A percentile compares a stretch with the other conserved stretches of the same genome.
Evolutionary conservation across 345 rosid genomes (phyloP).

Genomic region (Salix brachista): DNA sequence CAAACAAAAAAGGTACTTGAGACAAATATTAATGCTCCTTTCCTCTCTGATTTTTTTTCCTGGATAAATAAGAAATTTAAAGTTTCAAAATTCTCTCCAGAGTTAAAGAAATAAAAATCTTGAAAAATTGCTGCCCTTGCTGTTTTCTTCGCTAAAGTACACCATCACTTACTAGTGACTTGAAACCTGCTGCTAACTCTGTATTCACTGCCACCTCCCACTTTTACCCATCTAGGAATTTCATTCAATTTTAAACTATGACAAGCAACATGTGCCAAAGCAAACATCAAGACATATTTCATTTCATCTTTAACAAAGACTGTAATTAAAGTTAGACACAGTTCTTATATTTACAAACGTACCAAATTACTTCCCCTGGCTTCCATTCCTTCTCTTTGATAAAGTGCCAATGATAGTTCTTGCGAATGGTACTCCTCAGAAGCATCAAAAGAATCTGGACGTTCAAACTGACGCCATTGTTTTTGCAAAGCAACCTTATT

Average conservation of each 20-base stretch:
- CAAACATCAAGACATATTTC: constrained; percentile 2
- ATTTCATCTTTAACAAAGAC: constrained; percentile 9
- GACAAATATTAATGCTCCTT: background rate
- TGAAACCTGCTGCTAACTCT: background rate
- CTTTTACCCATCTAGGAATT: background rate
- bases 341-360: constrained; percentile 38
- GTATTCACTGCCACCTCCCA: background rate
- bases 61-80: background rate
- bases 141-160: background rate
- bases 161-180: background rate
- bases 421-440: constrained; percentile 87
- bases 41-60: background rate
- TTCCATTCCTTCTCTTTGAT: constrained; percentile 61
- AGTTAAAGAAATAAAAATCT: background rate
- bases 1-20: no score
- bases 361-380: constrained; percentile 64
- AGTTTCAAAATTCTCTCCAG: background rate
- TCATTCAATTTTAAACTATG: background rate
- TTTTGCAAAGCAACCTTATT: constrained; percentile 54
- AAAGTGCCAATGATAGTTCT: constrained; percentile 66
- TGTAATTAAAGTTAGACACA: constrained; percentile 15
- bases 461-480: constrained; percentile 76
- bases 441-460: constrained; percentile 79
- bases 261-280: background rate
- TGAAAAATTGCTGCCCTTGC: background rate